Base-by-base conservation (phyloP, 1,139 yeast genomes). In the Scheffersomyces stambukii region DNA sequence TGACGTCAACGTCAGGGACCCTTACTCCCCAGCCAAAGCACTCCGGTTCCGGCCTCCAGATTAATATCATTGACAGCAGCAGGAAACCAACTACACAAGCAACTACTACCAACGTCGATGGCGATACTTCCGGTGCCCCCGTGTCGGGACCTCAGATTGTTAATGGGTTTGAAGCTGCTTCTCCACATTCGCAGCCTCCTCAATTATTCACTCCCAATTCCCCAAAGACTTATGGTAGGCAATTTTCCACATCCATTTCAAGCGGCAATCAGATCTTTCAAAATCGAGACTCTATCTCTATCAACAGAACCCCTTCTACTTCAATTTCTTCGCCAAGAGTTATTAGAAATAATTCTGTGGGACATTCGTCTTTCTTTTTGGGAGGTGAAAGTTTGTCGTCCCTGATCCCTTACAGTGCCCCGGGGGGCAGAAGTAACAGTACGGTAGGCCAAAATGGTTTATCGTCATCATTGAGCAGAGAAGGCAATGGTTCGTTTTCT, bases 351-450 rank as follows among this genome's bases (percentile, higher is more conserved):
- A 66, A 68, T 33, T 68, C 73, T 14, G 54, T 64, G 18, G 55
- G 73, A 4, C 71, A 64, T 42, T 55, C 69, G 17, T 58, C 66
- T 15, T 63, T 64, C 33, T 47, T 57, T 31, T 54, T 58, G 31
- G 63, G 63, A 21, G 50, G 53, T 21, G 72, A 67, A 35, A 69
- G 80, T 31, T 60, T 79, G 39, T 74, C 84, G 8, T 62, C 76
- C 13, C 69, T 76, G 28, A 81, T 81, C 30, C 91, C 91, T 1
- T 81, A 79, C 50, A 67, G 81, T 6, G 88, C 80, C 2, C 91
- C 91, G 1, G 81, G 81, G 8, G 77, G 78, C 4, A 58, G 70
- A 29, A 38, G 42, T 13, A 25, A 12, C 11, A 16, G 16, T 15
- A n/a, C n/a, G n/a, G n/a, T n/a, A n/a, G n/a, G n/a, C n/a, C n/a